Evolutionary conservation across 2,329 filamentous ascomycete genomes (phyloP), one percentile per base, ranked within the genome.

Genomic region (Fusarium protoensiforme): DNA sequence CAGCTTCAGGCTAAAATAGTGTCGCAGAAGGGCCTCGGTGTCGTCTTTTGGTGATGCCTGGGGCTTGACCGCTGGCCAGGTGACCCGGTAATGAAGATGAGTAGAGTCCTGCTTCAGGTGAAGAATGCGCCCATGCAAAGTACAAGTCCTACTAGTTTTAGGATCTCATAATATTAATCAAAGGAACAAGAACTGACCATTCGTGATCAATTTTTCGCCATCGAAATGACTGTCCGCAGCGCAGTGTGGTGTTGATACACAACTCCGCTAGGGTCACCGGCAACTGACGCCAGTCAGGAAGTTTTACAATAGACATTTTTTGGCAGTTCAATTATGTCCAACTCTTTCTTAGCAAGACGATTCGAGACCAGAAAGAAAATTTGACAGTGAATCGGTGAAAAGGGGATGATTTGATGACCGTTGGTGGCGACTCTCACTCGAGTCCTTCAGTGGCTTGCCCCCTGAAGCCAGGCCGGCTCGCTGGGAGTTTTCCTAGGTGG

Each of bases 211-310:
- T 90, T 80, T 95, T 95, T 70, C 92, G 92, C 96, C 96, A 99
- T 85, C 96, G 92, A 78, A 99, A 99, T 1, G 96, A 98, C 82
- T 99, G 96, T 5, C 96, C 96, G 81, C 96, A 99, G 71, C 96
- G 92, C 36, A 99, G 86, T 0, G 95, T 98, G 0, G 96, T 99
- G 78, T 98, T 94, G 74, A 99, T 95, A 81, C 94, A 98, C 5
- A 99, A 89, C 80, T 99, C 96, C 5, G 92, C 90, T 36, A 98
- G 84, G 69, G 88, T 93, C 43, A 98, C 85, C 27, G 96, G 95
- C 75, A 99, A 85, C 84, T 94, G 97, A 73, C 91, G 91, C 96
- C 96, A 99, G 80, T 94, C 93, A 18, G 92, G 87, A n/a, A 90
- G 85, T 33, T 87, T 87, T 57, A 81, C 81, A 57, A 83, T 64